Percentiles rank a stretch among this genome's conserved stretches.
These are phyloP conservation scores for Citrus reticulata DNA, from an alignment of 345 rosid genomes.

Conservation along the genomic window DNA sequence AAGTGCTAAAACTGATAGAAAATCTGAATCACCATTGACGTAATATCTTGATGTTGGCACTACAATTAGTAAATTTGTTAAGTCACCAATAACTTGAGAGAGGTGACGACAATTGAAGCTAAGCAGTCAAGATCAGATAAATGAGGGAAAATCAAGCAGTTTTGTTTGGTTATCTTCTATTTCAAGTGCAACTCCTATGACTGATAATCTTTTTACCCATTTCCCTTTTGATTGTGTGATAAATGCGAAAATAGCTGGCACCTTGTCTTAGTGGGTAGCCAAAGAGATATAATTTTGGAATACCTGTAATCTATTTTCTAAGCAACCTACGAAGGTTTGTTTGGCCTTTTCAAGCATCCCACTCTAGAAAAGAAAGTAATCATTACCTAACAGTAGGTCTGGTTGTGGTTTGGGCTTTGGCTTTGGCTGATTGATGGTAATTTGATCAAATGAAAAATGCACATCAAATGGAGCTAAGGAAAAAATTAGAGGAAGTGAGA, in stretches of 20 bases:
- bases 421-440: too few relatives aligned
- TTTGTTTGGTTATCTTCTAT: neutral
- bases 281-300: neutral
- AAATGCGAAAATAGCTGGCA: neutral
- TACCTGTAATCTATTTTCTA: neutral
- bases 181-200: neutral
- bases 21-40: neutral
- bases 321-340: conserved; percentile 2
- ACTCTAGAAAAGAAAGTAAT: neutral
- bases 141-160: neutral
- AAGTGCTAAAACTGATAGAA: neutral
- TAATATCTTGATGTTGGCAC: conserved; percentile 4
- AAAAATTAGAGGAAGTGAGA: neutral
- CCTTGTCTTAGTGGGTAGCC: neutral
- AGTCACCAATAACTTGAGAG: neutral
- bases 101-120: conserved; percentile 4
- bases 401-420: neutral
- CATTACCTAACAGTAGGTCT: neutral
- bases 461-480: too few relatives aligned
- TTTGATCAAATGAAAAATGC: neutral
- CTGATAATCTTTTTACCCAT: neutral
- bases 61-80: neutral
- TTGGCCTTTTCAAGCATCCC: conserved; percentile 8
- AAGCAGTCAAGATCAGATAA: neutral
- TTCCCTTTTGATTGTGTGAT: neutral